Percentiles rank a stretch among this genome's conserved stretches.
Evolutionary conservation across 805 yeast species (phyloP).

Genomic region (Saccharomyces kudriavzevii): DNA sequence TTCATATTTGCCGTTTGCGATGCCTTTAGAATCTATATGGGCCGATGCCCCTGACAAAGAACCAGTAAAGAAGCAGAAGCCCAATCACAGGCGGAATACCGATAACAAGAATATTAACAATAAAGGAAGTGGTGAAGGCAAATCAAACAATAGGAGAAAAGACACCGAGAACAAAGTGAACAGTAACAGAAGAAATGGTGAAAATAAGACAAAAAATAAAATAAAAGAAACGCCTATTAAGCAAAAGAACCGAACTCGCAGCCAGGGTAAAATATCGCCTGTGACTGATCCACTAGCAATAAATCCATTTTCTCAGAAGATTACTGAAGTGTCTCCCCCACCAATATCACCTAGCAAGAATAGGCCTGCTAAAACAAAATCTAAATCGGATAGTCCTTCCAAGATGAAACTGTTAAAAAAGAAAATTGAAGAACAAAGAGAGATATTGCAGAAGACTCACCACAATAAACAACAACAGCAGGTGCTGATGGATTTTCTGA

Average conservation of each 20-base stretch:
- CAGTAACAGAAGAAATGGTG: not conserved
- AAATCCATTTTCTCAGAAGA: not conserved
- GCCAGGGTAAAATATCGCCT: not conserved
- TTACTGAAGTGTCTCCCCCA: not conserved
- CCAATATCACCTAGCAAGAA: not conserved
- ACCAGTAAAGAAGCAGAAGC: constrained; percentile 2
- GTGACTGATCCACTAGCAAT: not conserved
- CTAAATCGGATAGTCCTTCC: not conserved
- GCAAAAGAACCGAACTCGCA: constrained; percentile 1
- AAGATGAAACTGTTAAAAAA: constrained; percentile 20
- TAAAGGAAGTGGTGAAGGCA: not conserved
- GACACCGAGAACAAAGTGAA: constrained; percentile 1
- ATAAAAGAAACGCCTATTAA: not conserved
- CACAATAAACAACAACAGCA: constrained; percentile 24
- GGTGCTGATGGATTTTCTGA: constrained; percentile 24
- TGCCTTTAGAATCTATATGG: constrained; percentile 27
- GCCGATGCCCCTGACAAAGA: constrained; percentile 18
- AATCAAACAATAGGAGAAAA: not conserved
- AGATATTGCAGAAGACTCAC: constrained; percentile 15
- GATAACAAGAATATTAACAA: not conserved
- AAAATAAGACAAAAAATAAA: not conserved
- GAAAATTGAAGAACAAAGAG: constrained; percentile 27
- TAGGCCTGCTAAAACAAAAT: not conserved
- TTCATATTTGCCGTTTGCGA: not conserved
- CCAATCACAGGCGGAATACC: not conserved